Evolutionary conservation across 768 basidiomycete species (phyloP), one percentile per base, ranked within the genome.

Genomic region (Astraeus odoratus): DNA sequence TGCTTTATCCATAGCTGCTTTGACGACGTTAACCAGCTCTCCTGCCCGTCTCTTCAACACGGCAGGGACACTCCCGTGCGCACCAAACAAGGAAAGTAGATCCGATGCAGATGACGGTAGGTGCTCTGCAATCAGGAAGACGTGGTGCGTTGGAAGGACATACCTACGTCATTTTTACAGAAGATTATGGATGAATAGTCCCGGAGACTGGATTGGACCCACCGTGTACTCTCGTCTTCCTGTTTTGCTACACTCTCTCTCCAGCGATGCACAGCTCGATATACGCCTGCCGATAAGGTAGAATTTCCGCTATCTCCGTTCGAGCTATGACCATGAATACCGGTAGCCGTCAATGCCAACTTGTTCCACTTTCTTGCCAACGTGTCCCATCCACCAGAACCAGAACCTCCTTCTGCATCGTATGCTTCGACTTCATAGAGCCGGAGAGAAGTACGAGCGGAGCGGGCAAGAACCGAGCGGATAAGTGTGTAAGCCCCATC

Each of bases 141-240:
- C 59, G 54, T 75, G 71, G 51, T 88, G 86, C 52, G 89, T 89
- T 29, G 81, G 74, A 9, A 91, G 67, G 15, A 91, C 76, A 58
- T 82, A 89, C 65, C 85, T 85, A 40, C 18, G 48, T 5, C 37
- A 26, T 6, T 15, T 49, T 18, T 8, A 41, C 13, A 29, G 43
- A 10, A 13, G 25, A 37, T 30, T 10, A 39, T 42, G 13, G 23
- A 23, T 12, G 18, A 18, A 18, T 10, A 10, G 39, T 36, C n/a
- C n/a, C 44, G 16, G 20, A 35, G 24, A 15, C 6, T 33, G 29
- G n/a, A 26, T 43, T 10, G 26, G 3, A 65, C 77, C 36, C 59
- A 92, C 83, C 83, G 69, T 8, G 77, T 75, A 57, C 87, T 88
- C 64, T 96, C 93, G 59, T 97, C 94, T 54, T 91, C 86, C 45